phyloP scores from a whole-genome alignment of 331 rosid genomes.

The Quercus lobata region DNA sequence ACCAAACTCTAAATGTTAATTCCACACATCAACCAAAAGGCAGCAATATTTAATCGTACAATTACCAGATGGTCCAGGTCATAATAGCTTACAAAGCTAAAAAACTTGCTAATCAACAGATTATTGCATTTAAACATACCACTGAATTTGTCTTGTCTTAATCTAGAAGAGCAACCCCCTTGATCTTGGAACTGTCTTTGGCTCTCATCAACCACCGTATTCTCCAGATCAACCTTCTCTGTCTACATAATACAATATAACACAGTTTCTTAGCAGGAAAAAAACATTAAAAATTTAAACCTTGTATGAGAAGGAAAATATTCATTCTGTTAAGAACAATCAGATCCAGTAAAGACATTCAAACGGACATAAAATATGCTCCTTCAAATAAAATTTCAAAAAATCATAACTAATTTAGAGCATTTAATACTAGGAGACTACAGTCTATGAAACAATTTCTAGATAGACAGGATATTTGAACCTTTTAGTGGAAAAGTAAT shows the following conservation, averaged over 20 bases:
- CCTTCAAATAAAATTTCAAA: neutral
- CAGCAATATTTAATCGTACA: neutral
- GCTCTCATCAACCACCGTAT: constrained; percentile 97
- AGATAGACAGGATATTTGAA: neutral
- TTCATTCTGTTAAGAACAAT: neutral
- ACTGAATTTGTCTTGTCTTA: constrained; percentile 64
- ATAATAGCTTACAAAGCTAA: neutral
- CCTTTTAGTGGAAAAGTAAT: neutral
- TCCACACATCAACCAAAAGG: neutral
- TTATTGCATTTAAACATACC: constrained; percentile 47
- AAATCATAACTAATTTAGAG: neutral
- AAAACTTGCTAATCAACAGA: constrained; percentile 4
- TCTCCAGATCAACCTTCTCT: constrained; percentile 97
- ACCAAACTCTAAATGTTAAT: constrained; percentile 4
- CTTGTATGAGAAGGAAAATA: neutral
- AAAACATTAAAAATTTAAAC: constrained; percentile 2
- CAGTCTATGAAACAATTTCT: neutral
- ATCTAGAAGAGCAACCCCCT: constrained; percentile 52
- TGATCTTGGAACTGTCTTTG: constrained; percentile 76
- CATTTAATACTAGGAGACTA: neutral
- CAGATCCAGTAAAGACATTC: neutral
- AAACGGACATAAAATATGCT: neutral
- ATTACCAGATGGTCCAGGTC: neutral
- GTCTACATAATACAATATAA: constrained; percentile 59
- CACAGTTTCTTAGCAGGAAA: constrained; percentile 26